Conservation (phyloP, 768 basidiomycete species). For the Leccinum incarnatum region DNA sequence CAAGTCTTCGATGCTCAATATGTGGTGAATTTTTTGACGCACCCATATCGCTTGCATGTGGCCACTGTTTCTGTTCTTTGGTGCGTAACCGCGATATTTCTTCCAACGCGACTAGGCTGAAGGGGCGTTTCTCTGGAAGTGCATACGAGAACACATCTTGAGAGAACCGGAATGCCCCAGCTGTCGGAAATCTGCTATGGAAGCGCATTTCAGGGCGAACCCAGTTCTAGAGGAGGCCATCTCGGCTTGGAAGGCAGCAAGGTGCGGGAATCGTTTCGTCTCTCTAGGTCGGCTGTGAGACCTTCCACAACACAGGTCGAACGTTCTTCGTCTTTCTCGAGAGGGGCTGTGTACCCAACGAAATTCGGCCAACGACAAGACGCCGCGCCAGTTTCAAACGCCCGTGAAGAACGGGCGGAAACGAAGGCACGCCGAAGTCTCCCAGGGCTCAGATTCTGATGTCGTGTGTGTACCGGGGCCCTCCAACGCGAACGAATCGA, state of each 20-base stretch:
- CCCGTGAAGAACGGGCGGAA: constrained; percentile 32
- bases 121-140: constrained; percentile 41
- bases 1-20: constrained; percentile 68
- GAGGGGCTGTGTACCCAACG: constrained; percentile 18
- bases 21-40: constrained; percentile 72
- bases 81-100: constrained; percentile 39
- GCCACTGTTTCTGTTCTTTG: constrained; percentile 79
- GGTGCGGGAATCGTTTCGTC: constrained; percentile 42
- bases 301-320: constrained; percentile 35
- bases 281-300: not conserved
- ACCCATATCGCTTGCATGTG: constrained; percentile 72
- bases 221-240: constrained; percentile 68
- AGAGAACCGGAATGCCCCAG: constrained; percentile 68
- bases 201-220: constrained; percentile 66
- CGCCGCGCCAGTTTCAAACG: constrained; percentile 18
- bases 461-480: constrained; percentile 30
- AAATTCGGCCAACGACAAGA: constrained; percentile 5
- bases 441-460: constrained; percentile 26
- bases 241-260: constrained; percentile 65
- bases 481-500: constrained; percentile 25
- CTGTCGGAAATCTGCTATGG: constrained; percentile 59
- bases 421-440: constrained; percentile 30
- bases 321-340: constrained; percentile 41
- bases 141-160: constrained; percentile 59
- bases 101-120: constrained; percentile 6